Base-by-base conservation (phyloP, 2,329 filamentous ascomycete species). In the Xylaria sp. region DNA sequence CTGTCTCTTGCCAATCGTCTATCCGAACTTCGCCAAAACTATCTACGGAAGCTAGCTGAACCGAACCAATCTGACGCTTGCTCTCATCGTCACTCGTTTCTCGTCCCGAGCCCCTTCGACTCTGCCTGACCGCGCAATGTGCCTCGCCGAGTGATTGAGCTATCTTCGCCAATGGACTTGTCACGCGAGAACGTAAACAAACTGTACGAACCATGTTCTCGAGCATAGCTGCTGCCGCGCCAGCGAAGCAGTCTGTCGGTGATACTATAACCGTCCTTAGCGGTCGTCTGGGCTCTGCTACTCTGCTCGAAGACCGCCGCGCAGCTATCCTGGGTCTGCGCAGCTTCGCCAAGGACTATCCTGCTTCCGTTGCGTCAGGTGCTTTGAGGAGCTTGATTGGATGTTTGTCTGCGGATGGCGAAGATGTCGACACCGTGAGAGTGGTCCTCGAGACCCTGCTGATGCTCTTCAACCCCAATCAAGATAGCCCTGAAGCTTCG, bases 391-490 rank as follows among this genome's bases (percentile, higher is more conserved):
- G 92, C 66, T 86, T 99, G 66, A 98, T 99, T 73, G 90, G 89
- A 13, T 94, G 92, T 75, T 83, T 99, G 62, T 89, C 89, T 73
- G 94, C 94, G 78, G 96, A 99, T 86, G 90, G 89, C 69, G 93
- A 97, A 79, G 96, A 99, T 86, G 92, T 97, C 67, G 96, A 99
- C 80, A 99, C 97, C 5, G 92, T 97, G 79, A 97, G 98, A 82
- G 90, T 97, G 66, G 92, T 97, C 70, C 86, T 99, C 72, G 96
- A 99, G 86, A 99, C 97, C 54, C 84, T 99, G 76, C 85, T 98
- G 79, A 95, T 97, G 90, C 90, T 99, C 49, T 98, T 98, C 80
- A 90, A 82, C 71, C 89, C 89, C 49, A 90, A 90, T 74, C 85
- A 87, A 74, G 84, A 85, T 78, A 97, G 93, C 85, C 88, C 94